A percentile compares a stretch with the other conserved stretches of the same genome.
phyloP scores from a whole-genome alignment of 768 basidiomycete species.

The Leucocoprinus leucothites region DNA sequence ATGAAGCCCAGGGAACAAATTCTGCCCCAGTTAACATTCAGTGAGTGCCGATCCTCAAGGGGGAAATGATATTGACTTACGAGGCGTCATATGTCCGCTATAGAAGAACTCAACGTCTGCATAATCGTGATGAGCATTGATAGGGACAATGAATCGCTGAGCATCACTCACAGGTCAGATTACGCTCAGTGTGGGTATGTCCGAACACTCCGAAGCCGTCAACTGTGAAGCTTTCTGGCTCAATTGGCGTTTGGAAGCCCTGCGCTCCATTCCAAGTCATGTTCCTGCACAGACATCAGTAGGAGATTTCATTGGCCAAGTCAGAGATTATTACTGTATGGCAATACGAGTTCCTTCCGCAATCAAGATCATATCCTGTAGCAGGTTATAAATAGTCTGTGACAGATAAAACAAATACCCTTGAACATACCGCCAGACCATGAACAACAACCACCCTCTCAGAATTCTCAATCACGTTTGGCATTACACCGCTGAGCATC shows the following conservation, averaged over 20 bases:
- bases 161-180: conserved; percentile 47
- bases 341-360: conserved; percentile 70
- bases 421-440: conserved; percentile 66
- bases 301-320: conserved; percentile 14
- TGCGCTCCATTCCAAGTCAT: conserved; percentile 59
- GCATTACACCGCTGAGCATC: conserved; percentile 52
- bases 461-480: conserved; percentile 75
- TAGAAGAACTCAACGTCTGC: conserved; percentile 55
- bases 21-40: not conserved
- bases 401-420: conserved; percentile 30
- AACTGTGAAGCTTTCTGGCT: conserved; percentile 64
- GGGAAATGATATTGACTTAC: conserved; percentile 8
- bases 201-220: conserved; percentile 70
- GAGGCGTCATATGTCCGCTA: conserved; percentile 26
- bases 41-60: conserved; percentile 36
- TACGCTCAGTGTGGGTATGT: conserved; percentile 64
- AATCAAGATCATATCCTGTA: conserved; percentile 61
- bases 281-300: conserved; percentile 19
- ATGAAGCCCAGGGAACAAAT: conserved; percentile 45
- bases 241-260: conserved; percentile 72
- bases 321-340: conserved; percentile 43
- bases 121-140: not conserved
- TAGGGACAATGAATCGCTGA: not conserved
- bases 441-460: conserved; percentile 66
- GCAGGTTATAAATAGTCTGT: not conserved